A percentile compares a stretch with the other conserved stretches of the same genome.
Evolutionary conservation across 306 rosid genomes (phyloP).

Genomic region (Acmispon strigosus): DNA sequence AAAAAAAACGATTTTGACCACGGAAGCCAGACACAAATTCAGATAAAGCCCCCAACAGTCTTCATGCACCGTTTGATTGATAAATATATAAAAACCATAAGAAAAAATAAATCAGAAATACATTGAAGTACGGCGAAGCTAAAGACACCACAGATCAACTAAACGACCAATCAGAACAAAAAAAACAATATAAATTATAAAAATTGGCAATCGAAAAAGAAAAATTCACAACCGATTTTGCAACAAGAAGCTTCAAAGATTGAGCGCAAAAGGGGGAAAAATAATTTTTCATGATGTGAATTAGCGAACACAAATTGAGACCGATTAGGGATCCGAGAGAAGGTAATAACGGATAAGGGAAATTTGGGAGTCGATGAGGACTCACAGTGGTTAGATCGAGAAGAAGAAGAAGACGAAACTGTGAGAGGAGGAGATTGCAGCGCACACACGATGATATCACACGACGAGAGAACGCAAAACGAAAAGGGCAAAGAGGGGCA

Average conservation of each 20-base stretch:
- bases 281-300: background rate
- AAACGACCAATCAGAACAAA: constrained; percentile 11
- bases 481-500: constrained; percentile 27
- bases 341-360: background rate
- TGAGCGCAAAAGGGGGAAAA: background rate
- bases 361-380: constrained; percentile 23
- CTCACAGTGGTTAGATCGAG: constrained; percentile 48
- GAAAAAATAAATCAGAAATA: background rate
- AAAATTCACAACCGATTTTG: constrained; percentile 13
- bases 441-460: constrained; percentile 27
- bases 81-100: background rate
- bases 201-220: constrained; percentile 18
- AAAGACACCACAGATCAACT: constrained; percentile 35
- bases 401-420: constrained; percentile 32
- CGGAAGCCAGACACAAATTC: background rate
- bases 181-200: background rate
- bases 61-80: background rate
- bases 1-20: background rate
- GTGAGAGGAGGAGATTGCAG: constrained; percentile 45
- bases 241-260: background rate
- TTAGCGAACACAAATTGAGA: background rate
- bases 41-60: background rate
- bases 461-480: constrained; percentile 16
- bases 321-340: constrained; percentile 62
- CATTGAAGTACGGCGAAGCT: constrained; percentile 8